Conservation (phyloP, 176 grass and related monocot genomes). For the Lolium perenne region DNA sequence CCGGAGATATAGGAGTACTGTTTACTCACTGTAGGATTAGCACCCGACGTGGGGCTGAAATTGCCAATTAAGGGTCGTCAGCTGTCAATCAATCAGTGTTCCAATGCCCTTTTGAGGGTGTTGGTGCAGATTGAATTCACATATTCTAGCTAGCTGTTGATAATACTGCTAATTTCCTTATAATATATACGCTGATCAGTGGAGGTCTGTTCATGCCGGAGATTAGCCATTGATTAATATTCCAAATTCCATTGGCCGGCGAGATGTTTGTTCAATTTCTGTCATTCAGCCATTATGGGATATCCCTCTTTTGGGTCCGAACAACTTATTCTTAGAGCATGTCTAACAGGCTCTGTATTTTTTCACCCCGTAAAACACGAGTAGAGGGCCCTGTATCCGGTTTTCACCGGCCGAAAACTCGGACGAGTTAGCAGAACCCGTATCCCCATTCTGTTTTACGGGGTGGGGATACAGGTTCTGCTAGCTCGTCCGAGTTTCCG, state of each 20-base stretch:
- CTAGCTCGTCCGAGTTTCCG: too few relatives aligned
- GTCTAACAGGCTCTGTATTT: too few relatives aligned
- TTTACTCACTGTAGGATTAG: neutral
- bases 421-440: too few relatives aligned
- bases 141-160: neutral
- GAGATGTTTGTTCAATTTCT: neutral
- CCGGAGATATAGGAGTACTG: too few relatives aligned
- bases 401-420: too few relatives aligned
- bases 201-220: slow-evolving; percentile 3
- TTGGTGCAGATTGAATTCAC: neutral
- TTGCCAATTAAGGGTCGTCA: neutral
- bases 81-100: too few relatives aligned
- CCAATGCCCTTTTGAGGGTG: neutral
- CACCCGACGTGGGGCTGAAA: neutral
- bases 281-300: neutral
- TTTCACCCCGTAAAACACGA: too few relatives aligned
- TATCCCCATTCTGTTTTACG: too few relatives aligned
- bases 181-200: neutral
- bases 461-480: too few relatives aligned
- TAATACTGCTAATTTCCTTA: neutral
- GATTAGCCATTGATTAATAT: neutral
- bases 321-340: slow-evolving; percentile 41
- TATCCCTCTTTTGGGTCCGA: slow-evolving; percentile 7
- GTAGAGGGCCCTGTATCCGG: too few relatives aligned
- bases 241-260: slow-evolving; percentile 17